phyloP scores from a whole-genome alignment of 495 filamentous ascomycete species.

The Neohortaea acidophila region DNA sequence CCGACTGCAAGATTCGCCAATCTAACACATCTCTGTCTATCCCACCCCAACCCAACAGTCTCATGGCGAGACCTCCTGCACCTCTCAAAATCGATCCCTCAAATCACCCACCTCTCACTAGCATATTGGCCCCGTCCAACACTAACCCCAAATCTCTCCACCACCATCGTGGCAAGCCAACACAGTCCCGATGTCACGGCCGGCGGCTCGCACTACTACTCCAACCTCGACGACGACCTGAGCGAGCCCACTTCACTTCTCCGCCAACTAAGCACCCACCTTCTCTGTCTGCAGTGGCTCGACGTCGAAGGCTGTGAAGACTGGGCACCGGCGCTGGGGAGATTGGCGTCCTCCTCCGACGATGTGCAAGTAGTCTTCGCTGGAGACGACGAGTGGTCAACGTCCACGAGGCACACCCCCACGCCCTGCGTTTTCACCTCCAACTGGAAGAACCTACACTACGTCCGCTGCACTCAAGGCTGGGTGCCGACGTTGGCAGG shows the following conservation, averaged over 20 bases:
- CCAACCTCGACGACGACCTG: slow-evolving; percentile 50
- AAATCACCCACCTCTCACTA: slow-evolving; percentile 38
- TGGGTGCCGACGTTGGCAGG: slow-evolving; percentile 9
- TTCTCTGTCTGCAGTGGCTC: slow-evolving; percentile 62
- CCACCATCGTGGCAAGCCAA: slow-evolving; percentile 35
- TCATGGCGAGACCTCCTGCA: slow-evolving; percentile 13
- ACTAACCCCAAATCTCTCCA: slow-evolving; percentile 44
- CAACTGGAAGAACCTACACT: slow-evolving; percentile 10
- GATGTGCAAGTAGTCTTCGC: no score
- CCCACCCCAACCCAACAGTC: slow-evolving; percentile 11
- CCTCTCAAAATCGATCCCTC: slow-evolving; percentile 16
- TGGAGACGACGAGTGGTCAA: no score
- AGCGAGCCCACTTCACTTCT: slow-evolving; percentile 53
- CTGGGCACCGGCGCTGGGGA: slow-evolving; percentile 49
- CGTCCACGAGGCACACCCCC: no score
- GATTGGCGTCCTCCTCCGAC: neutral
- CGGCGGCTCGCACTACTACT: slow-evolving; percentile 50
- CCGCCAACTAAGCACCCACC: slow-evolving; percentile 46
- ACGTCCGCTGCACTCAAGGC: slow-evolving; percentile 11
- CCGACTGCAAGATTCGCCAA: slow-evolving; percentile 4
- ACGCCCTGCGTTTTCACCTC: neutral
- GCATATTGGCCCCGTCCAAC: slow-evolving; percentile 64
- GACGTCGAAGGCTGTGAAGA: slow-evolving; percentile 63
- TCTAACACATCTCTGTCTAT: slow-evolving; percentile 14
- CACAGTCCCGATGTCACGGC: slow-evolving; percentile 37